Evolutionary conservation across 495 filamentous ascomycete species (phyloP).

Genomic region (Penicillium pulvis): DNA sequence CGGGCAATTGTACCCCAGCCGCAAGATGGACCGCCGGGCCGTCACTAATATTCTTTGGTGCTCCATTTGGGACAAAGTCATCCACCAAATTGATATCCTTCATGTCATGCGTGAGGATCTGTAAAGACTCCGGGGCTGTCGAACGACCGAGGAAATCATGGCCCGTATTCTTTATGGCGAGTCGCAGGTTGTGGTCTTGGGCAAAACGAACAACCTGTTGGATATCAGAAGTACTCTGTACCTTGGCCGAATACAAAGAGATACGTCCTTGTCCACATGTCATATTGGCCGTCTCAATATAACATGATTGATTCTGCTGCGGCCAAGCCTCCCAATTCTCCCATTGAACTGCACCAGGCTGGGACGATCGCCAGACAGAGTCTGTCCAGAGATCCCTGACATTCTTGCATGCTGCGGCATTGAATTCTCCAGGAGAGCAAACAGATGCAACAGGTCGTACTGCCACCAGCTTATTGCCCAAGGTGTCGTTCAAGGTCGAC

Average conservation of each 20-base stretch:
- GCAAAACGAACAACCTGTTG: slow-evolving; percentile 39
- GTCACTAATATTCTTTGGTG: slow-evolving; percentile 10
- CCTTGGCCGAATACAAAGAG: slow-evolving; percentile 43
- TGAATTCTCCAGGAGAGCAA: slow-evolving; percentile 41
- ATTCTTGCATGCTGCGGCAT: slow-evolving; percentile 29
- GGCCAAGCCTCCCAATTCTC: slow-evolving; percentile 53
- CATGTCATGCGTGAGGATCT: slow-evolving; percentile 56
- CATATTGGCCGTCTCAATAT: slow-evolving; percentile 48
- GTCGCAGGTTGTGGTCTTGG: slow-evolving; percentile 38
- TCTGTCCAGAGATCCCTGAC: slow-evolving; percentile 27
- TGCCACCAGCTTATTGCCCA: slow-evolving; percentile 41
- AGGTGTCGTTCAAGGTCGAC: slow-evolving; percentile 36
- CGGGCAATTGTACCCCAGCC: slow-evolving; percentile 52
- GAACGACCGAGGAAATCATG: slow-evolving; percentile 56
- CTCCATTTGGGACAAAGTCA: slow-evolving; percentile 28
- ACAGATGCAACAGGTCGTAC: slow-evolving; percentile 38
- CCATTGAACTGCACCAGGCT: slow-evolving; percentile 45
- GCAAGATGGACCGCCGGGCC: slow-evolving; percentile 51
- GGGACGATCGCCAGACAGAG: slow-evolving; percentile 27
- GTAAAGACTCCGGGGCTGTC: slow-evolving; percentile 52
- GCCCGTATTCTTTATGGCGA: slow-evolving; percentile 61
- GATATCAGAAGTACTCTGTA: slow-evolving; percentile 31
- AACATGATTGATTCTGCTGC: slow-evolving; percentile 55
- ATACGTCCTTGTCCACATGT: slow-evolving; percentile 34
- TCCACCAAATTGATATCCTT: slow-evolving; percentile 39